Evolutionary conservation across 2,329 filamentous ascomycete species (phyloP), one percentile per base, ranked within the genome.

Genomic region (Microsporum audouinii): DNA sequence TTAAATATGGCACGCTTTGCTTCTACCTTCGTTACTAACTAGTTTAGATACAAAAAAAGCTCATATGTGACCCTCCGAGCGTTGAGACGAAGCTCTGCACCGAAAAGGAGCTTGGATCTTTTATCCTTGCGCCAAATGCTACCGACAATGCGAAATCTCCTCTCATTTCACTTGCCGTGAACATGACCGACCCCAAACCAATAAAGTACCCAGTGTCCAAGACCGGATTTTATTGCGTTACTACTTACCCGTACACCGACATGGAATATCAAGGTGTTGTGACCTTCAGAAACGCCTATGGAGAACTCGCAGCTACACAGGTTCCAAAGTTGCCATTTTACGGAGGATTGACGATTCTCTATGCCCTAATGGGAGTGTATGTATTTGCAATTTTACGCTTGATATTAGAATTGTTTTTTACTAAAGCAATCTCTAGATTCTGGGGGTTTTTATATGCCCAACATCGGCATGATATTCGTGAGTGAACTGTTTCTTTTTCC

Each of bases 291-390:
- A 97, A 99, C 74, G 88, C 94, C 2, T 99, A 95, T 71, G 94
- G 94, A 71, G 92, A 99, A 78, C 85, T 99, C 61, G 89, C 91
- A 3, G 94, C 91, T 5, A 91, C 91, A 1, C 92, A 99, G 73
- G 96, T 99, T 66, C 88, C 95, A 23, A 99, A 99, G 75, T 80
- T 99, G 62, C 92, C 94, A 1, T 99, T 99, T 73, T 99, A 99
- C 70, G 94, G 92, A 55, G 92, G 88, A 61, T 85, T 97, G 67
- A 92, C 91, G 0, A 91, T 99, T 65, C 84, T 95, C 36, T 99
- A 99, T 75, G 91, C 91, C 57, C 82, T 97, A 23, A 84, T 97
- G 66, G 86, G 85, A 66, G 82, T 84, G 72, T 87, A 82, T 62
- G 81, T 77, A 57, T 60, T 53, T 14, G 7, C 12, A 33, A 27